phyloP scores from a whole-genome alignment of 139 green algal species.

The Nannochloris sp. region DNA sequence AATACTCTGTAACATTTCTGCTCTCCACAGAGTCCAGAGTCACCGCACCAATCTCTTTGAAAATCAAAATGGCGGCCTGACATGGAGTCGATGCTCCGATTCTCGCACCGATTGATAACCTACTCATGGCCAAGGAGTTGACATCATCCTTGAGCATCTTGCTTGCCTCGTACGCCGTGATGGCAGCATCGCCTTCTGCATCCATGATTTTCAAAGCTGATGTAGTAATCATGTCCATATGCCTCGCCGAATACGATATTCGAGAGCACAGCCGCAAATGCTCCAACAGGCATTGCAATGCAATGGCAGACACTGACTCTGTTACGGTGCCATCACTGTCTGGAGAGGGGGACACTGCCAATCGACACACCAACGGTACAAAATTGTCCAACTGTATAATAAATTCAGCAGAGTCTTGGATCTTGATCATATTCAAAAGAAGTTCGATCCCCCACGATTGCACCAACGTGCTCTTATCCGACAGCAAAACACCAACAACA shows the following conservation, averaged over 20 bases:
- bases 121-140: neutral
- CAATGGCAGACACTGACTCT: neutral
- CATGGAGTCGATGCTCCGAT: conserved; percentile 14
- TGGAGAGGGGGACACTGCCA: neutral
- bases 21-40: conserved; percentile 33
- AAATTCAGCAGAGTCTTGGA: conserved; percentile 33
- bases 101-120: conserved; percentile 15
- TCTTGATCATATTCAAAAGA: conserved; percentile 8
- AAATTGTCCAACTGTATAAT: conserved; percentile 29
- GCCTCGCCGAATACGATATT: conserved; percentile 22
- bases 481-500: conserved; percentile 31
- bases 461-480: conserved; percentile 6
- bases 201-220: conserved; percentile 14
- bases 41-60: conserved; percentile 25
- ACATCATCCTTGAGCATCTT: neutral
- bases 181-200: neutral
- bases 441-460: conserved; percentile 27
- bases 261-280: conserved; percentile 29
- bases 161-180: conserved; percentile 5
- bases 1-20: conserved; percentile 26
- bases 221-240: conserved; percentile 28
- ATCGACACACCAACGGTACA: conserved; percentile 27
- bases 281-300: conserved; percentile 23
- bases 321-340: neutral
- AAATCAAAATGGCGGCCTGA: conserved; percentile 25